phyloP scores from a whole-genome alignment of 2,329 filamentous ascomycete species.

The Aspergillus pseudoterreus region DNA sequence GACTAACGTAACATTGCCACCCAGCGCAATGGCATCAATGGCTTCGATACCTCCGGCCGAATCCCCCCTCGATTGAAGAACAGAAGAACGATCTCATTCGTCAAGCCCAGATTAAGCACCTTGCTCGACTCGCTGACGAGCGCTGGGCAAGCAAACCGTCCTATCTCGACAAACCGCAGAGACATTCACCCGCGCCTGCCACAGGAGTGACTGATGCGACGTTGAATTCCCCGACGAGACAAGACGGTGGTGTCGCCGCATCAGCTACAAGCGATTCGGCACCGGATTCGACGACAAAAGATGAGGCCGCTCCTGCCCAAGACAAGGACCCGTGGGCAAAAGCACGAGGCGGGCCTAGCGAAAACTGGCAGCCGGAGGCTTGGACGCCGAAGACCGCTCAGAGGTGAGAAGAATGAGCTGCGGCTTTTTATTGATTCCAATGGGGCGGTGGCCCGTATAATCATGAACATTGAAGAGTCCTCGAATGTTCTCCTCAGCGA shows the following conservation, averaged over 20 bases:
- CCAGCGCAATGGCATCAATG: slow-evolving; percentile 66
- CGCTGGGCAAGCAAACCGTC: slow-evolving; percentile 59
- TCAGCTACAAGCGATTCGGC: not conserved
- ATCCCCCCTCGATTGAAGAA: slow-evolving; percentile 56
- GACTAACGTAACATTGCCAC: slow-evolving; percentile 13
- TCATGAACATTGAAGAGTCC: too few relatives aligned
- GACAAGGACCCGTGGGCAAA: slow-evolving; percentile 56
- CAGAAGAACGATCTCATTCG: slow-evolving; percentile 56
- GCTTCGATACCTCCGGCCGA: slow-evolving; percentile 58
- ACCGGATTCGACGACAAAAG: not conserved
- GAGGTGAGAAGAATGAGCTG: slow-evolving; percentile 20
- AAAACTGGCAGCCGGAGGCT: slow-evolving; percentile 64
- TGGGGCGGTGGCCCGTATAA: too few relatives aligned
- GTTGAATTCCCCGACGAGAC: slow-evolving; percentile 26
- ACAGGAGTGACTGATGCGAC: slow-evolving; percentile 42
- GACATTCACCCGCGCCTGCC: slow-evolving; percentile 46
- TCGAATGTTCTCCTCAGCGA: too few relatives aligned
- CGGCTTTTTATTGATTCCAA: too few relatives aligned
- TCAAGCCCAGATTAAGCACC: slow-evolving; percentile 56
- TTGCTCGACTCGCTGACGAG: slow-evolving; percentile 58
- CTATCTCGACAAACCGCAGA: slow-evolving; percentile 54
- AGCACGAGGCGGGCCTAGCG: slow-evolving; percentile 53
- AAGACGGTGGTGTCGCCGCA: not conserved
- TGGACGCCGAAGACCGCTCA: slow-evolving; percentile 54
- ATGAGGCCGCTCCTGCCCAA: slow-evolving; percentile 13